Evolutionary conservation across 1,139 yeast genomes (phyloP), one percentile per base, ranked within the genome.

Genomic region (Blastobotrys persicus): DNA sequence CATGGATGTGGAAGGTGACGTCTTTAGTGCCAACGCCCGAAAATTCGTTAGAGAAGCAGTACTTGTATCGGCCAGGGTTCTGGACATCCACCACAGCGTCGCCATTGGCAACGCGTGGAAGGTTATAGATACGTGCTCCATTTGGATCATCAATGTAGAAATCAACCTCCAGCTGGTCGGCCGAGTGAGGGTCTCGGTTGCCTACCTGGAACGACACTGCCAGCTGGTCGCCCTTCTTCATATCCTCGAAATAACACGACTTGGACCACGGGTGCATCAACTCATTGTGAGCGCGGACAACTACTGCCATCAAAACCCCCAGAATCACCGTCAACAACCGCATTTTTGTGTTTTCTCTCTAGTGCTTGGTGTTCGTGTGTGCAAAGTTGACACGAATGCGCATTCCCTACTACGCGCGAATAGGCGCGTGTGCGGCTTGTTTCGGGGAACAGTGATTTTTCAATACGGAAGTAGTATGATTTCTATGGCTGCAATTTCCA

Each of bases 201-300:
- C 98, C 98, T 44, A 88, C 95, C 72, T 92, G 98, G 79, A 85
- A 92, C 47, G 89, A 79, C 54, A 92, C 83, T 19, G 96, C 87
- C 61, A 92, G 75, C 68, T 87, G 91, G 70, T 92, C 98, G 59
- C 88, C 87, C 60, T 76, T 76, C 66, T 83, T 86, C 71, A 92
- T 77, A 51, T 77, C 77, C 67, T 92, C 98, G 63, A 78, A 88
- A 71, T 88, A 92, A 70, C 98, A 92, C 66, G 86, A 85, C 64
- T 84, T 85, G 31, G 95, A 94, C 62, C 84, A 77, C 20, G 96
- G 83, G n/a, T 91, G 87, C 51, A 89, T 74, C 55, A 87, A 75
- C 42, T 88, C 92, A 60, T 87, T 88, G 69, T 88, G 96, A 1
- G 95, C 95, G 6, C 58, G 48, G 13, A 60, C 71, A 31, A 64